phyloP scores from a whole-genome alignment of 1,284 basidiomycete genomes.

The Takashimella koratensis region DNA sequence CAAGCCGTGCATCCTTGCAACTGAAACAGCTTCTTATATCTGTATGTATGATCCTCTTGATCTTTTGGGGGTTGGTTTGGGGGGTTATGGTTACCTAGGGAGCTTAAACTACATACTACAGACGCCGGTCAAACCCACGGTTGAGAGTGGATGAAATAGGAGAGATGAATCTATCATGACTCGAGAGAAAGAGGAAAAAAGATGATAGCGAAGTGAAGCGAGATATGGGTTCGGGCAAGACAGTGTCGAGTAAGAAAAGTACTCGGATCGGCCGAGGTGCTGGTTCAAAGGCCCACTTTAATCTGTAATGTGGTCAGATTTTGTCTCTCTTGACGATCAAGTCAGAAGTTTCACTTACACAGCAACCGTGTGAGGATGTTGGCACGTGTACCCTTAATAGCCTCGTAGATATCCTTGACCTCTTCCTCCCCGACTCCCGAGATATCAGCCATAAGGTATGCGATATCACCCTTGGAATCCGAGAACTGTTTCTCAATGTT shows the following conservation, averaged over 20 bases:
- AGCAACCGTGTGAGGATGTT: slow-evolving; percentile 87
- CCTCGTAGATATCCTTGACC: slow-evolving; percentile 74
- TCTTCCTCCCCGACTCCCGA: slow-evolving; percentile 80
- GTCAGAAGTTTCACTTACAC: slow-evolving; percentile 31
- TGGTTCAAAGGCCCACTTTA: not conserved
- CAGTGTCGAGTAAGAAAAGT: too few species aligned
- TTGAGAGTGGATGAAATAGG: slow-evolving; percentile 7
- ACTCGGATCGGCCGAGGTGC: not conserved
- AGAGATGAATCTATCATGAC: not conserved
- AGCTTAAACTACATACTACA: too few species aligned
- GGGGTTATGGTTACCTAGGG: too few species aligned
- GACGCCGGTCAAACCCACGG: slow-evolving; percentile 5
- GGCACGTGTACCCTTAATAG: slow-evolving; percentile 73
- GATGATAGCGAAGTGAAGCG: not conserved
- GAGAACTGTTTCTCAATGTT: slow-evolving; percentile 99
- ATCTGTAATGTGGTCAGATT: not conserved
- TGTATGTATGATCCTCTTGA: too few species aligned
- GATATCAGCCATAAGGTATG: slow-evolving; percentile 85
- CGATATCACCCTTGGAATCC: slow-evolving; percentile 90
- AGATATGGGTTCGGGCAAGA: too few species aligned
- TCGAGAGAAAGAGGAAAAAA: not conserved
- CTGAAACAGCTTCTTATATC: too few species aligned
- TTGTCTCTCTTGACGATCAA: not conserved
- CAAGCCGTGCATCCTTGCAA: too few species aligned
- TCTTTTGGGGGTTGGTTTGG: too few species aligned